Evolutionary conservation across 768 basidiomycete species (phyloP).

Genomic region (Russula compacta): DNA sequence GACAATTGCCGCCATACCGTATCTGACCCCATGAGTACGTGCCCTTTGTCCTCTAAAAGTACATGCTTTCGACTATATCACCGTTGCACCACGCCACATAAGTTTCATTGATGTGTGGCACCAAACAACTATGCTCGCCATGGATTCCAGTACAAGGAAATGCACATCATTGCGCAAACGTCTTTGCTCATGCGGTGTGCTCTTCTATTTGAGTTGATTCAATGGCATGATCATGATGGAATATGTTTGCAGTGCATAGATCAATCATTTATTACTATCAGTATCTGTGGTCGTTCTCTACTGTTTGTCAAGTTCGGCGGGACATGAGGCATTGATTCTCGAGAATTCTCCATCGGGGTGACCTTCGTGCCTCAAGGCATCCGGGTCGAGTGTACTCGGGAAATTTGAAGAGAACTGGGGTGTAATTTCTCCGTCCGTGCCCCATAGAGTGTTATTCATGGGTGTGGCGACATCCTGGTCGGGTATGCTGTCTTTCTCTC

Average conservation of each 20-base stretch:
- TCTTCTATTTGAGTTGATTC: background rate
- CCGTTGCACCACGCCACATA: background rate
- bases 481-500: background rate
- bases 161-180: background rate
- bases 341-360: background rate
- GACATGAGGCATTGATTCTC: background rate
- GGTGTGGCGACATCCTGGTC: background rate
- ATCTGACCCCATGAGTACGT: background rate
- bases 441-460: background rate
- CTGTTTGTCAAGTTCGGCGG: background rate
- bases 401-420: slow-evolving; percentile 5
- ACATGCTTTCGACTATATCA: background rate
- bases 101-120: background rate
- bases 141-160: background rate
- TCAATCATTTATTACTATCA: background rate
- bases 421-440: background rate
- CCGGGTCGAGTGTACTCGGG: background rate
- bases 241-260: background rate
- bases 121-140: background rate
- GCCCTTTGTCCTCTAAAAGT: background rate
- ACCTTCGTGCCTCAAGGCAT: background rate
- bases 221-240: background rate
- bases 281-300: background rate
- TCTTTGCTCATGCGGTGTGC: background rate
- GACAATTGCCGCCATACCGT: background rate